Evolutionary conservation across 2,329 filamentous ascomycete species (phyloP).

Genomic region (Apiospora sp.): DNA sequence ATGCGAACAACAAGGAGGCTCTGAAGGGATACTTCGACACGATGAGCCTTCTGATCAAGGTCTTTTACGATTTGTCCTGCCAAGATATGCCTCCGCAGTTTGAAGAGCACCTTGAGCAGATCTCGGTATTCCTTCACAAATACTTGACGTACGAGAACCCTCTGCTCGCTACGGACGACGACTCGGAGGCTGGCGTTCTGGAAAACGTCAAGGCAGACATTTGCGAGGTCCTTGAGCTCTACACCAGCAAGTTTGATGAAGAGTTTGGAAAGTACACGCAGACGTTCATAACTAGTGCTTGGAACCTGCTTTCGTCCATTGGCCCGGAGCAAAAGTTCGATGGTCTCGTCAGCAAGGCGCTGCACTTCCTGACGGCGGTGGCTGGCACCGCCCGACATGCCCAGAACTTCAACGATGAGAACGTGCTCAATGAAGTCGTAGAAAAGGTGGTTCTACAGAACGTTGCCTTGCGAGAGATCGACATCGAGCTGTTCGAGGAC

Average conservation of each 20-base stretch:
- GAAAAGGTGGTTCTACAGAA: conserved; percentile 97
- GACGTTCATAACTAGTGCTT: conserved; percentile 88
- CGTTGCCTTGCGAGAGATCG: conserved; percentile 87
- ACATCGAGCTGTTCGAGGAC: conserved; percentile 96
- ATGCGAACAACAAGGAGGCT: conserved; percentile 76
- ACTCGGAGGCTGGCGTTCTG: conserved; percentile 83
- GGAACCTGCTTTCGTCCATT: conserved; percentile 87
- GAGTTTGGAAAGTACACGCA: conserved; percentile 83
- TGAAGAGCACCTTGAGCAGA: conserved; percentile 82
- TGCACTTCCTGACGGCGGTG: conserved; percentile 93
- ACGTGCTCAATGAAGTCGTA: conserved; percentile 83
- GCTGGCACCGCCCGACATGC: conserved; percentile 81
- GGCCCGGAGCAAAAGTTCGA: conserved; percentile 93
- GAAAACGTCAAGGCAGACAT: conserved; percentile 94
- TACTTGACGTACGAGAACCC: conserved; percentile 90
- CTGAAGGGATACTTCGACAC: conserved; percentile 84
- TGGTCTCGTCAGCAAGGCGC: conserved; percentile 88
- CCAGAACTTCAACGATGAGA: conserved; percentile 82
- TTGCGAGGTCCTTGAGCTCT: conserved; percentile 88
- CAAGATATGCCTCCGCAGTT: conserved; percentile 96
- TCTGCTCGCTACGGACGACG: conserved; percentile 84
- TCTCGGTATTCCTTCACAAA: conserved; percentile 85
- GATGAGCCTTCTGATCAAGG: conserved; percentile 86
- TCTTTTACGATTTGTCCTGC: conserved; percentile 96
- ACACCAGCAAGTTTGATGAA: conserved; percentile 94